These are phyloP conservation scores for Yarrowia yakushimensis DNA, from an alignment of 805 yeast genomes.

Conservation along the genomic window DNA sequence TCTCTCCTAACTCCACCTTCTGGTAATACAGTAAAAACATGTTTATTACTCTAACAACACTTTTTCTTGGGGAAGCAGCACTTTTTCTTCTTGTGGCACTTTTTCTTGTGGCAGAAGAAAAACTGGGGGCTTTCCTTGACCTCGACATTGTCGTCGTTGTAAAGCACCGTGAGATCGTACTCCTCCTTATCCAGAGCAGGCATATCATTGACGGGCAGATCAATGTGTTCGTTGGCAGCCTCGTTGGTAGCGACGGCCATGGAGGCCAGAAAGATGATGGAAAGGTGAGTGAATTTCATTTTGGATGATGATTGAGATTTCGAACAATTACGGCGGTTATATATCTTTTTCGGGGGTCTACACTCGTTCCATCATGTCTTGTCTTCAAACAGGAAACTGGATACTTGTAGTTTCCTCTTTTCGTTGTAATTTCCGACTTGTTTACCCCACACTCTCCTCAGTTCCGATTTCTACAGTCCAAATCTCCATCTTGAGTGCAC, in stretches of 20 bases:
- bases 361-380: no score
- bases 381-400: no score
- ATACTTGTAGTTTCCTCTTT: no score
- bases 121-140: slow-evolving; percentile 6
- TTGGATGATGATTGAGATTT: background rate
- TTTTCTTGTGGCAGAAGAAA: background rate
- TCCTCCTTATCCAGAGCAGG: background rate
- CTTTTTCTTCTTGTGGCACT: slow-evolving; percentile 2
- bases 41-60: background rate
- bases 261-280: background rate
- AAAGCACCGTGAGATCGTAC: background rate
- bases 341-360: no score
- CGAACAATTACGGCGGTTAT: no score
- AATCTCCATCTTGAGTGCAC: no score
- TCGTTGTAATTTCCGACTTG: no score
- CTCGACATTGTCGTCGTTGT: background rate
- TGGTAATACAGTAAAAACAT: no score
- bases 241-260: background rate
- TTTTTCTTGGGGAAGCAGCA: background rate
- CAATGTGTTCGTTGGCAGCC: background rate
- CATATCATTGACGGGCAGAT: background rate
- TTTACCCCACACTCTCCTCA: no score
- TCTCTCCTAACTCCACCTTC: no score
- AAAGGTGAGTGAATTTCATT: background rate
- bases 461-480: no score